These are phyloP conservation scores for Microbotryum silenes-acaulis DNA, from an alignment of 1,284 basidiomycete genomes.

Conservation along the genomic window DNA sequence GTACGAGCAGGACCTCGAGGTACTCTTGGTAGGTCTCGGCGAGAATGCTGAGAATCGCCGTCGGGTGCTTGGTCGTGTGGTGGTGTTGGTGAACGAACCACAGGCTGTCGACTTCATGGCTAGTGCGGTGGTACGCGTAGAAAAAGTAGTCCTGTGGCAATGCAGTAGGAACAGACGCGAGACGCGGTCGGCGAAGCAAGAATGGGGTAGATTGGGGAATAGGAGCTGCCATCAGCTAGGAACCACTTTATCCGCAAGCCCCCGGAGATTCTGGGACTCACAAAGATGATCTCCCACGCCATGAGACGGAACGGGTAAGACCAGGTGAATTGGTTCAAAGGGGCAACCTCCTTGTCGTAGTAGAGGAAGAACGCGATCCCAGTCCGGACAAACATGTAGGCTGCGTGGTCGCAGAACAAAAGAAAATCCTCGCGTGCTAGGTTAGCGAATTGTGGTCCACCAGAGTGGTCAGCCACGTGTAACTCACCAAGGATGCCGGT, in stretches of 20 bases:
- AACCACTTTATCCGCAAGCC: no score
- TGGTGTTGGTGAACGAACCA: slow-evolving; percentile 1
- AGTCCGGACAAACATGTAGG: slow-evolving; percentile 19
- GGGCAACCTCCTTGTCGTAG: slow-evolving; percentile 9
- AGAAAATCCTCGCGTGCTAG: no score
- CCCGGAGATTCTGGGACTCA: not conserved
- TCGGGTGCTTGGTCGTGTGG: not conserved
- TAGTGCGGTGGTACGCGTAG: slow-evolving; percentile 16
- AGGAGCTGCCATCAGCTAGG: no score
- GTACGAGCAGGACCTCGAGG: not conserved
- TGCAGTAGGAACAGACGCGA: not conserved
- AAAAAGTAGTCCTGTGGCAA: not conserved
- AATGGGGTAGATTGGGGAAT: no score
- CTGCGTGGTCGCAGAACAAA: not conserved
- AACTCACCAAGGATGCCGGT: slow-evolving; percentile 8
- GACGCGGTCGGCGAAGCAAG: no score
- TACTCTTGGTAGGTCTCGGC: not conserved
- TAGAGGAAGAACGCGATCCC: slow-evolving; percentile 10
- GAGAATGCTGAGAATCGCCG: not conserved
- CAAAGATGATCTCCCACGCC: slow-evolving; percentile 19
- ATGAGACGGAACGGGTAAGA: slow-evolving; percentile 13
- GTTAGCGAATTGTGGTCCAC: not conserved
- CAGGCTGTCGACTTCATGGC: slow-evolving; percentile 14
- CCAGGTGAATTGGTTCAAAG: slow-evolving; percentile 3
- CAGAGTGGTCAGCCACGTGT: no score